Percentiles rank a stretch among this genome's conserved stretches.
phyloP scores from a whole-genome alignment of 192 early-diverging fungal species.

The Backusella parvicylindrica region DNA sequence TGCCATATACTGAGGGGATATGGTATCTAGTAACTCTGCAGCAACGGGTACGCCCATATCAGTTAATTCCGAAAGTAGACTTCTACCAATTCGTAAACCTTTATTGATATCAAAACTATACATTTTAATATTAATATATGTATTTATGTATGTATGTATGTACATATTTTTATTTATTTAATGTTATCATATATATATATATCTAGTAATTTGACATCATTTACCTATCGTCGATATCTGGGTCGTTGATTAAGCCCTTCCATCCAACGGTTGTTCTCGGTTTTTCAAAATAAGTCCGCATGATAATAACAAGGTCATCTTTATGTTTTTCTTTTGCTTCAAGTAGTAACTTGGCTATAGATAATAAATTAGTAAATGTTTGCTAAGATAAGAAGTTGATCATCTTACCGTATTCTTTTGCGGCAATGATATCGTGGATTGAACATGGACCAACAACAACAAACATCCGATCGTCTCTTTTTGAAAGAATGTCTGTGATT shows the following conservation, averaged over 20 bases:
- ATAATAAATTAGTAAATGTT: neutral
- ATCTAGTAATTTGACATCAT: too few relatives aligned
- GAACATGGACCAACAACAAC: conserved; percentile 93
- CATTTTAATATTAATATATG: neutral
- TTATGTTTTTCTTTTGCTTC: conserved; percentile 49
- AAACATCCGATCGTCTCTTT: conserved; percentile 81
- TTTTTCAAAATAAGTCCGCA: conserved; percentile 99
- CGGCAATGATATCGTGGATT: conserved; percentile 87
- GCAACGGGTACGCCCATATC: conserved; percentile 81
- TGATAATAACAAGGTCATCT: conserved; percentile 83
- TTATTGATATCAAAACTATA: conserved; percentile 93
- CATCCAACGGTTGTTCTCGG: conserved; percentile 94
- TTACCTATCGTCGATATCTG: conserved; percentile 61
- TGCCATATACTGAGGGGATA: conserved; percentile 92
- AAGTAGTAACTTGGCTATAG: conserved; percentile 17
- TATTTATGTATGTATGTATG: too few relatives aligned
- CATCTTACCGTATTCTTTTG: conserved; percentile 71
- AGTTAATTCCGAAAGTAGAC: conserved; percentile 77
- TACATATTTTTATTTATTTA: too few relatives aligned
- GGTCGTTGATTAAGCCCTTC: conserved; percentile 85
- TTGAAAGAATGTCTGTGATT: conserved; percentile 68
- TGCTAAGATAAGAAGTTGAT: neutral
- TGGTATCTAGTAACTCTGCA: conserved; percentile 91
- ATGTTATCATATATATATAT: neutral
- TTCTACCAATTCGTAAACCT: conserved; percentile 82